A percentile compares a stretch with the other conserved stretches of the same genome.
Evolutionary conservation across 345 rosid genomes (phyloP).

Genomic region (Corchorus capsularis): DNA sequence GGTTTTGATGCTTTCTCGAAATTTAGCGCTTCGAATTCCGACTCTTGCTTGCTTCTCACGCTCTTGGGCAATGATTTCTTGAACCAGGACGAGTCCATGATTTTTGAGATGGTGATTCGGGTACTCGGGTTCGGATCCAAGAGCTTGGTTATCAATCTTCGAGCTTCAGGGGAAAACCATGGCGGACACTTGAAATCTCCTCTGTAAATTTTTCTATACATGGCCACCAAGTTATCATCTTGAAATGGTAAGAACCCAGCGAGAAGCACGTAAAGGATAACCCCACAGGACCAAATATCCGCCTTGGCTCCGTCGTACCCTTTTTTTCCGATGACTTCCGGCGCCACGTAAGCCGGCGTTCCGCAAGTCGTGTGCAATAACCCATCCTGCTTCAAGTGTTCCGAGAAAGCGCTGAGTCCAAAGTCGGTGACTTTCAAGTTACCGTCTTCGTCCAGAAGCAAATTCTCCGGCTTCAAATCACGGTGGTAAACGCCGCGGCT

Average conservation of each 20-base stretch:
- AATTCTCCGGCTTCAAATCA: slow-evolving; percentile 86
- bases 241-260: slow-evolving; percentile 92
- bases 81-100: slow-evolving; percentile 81
- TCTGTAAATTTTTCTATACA: slow-evolving; percentile 81
- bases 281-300: slow-evolving; percentile 97
- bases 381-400: slow-evolving; percentile 78
- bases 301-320: slow-evolving; percentile 95
- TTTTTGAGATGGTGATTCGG: slow-evolving; percentile 53
- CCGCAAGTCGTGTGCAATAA: slow-evolving; percentile 86
- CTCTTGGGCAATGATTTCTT: slow-evolving; percentile 49
- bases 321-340: slow-evolving; percentile 80
- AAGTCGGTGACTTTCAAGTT: slow-evolving; percentile 83
- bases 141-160: slow-evolving; percentile 72
- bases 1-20: slow-evolving; percentile 39
- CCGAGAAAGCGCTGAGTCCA: slow-evolving; percentile 80
- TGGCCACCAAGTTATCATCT: slow-evolving; percentile 72
- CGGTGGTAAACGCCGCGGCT: slow-evolving; percentile 95
- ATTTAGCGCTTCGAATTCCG: slow-evolving; percentile 35
- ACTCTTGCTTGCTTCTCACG: slow-evolving; percentile 25
- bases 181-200: slow-evolving; percentile 95
- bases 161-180: slow-evolving; percentile 79
- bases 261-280: slow-evolving; percentile 77
- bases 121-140: slow-evolving; percentile 81
- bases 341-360: slow-evolving; percentile 91
- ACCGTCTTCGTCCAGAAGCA: slow-evolving; percentile 76